A percentile compares a stretch with the other conserved stretches of the same genome.
phyloP scores from a whole-genome alignment of 2,329 filamentous ascomycete genomes.

The Ascochyta koolunga region DNA sequence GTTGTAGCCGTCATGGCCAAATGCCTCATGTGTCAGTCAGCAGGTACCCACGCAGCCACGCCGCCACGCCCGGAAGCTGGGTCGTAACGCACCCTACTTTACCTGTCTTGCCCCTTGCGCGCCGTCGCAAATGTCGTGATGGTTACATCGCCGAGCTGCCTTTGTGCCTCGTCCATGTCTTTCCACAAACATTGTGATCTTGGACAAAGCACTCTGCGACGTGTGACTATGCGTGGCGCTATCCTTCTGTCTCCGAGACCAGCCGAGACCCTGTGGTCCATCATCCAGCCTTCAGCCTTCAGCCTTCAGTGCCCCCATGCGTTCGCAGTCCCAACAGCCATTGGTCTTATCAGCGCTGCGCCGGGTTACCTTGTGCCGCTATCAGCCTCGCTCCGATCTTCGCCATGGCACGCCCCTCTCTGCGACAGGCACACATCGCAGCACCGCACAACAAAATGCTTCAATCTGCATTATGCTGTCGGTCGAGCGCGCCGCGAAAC shows the following conservation, averaged over 20 bases:
- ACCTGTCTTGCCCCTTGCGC: constrained; percentile 6
- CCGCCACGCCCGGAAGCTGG: constrained; percentile 9
- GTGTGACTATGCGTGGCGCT: background rate
- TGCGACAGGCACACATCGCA: constrained; percentile 7
- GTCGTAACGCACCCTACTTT: background rate
- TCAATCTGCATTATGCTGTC: no score
- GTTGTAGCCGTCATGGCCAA: constrained; percentile 14
- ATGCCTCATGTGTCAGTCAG: constrained; percentile 15
- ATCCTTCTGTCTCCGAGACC: constrained; percentile 28
- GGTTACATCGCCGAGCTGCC: constrained; percentile 10
- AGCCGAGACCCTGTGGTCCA: constrained; percentile 34
- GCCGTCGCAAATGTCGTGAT: constrained; percentile 13
- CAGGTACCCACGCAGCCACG: constrained; percentile 8
- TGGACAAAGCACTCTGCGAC: background rate
- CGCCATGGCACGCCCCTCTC: constrained; percentile 26
- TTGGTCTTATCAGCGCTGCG: constrained; percentile 42
- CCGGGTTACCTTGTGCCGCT: constrained; percentile 27
- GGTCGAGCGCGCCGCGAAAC: constrained; percentile 2
- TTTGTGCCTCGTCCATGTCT: background rate
- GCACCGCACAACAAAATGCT: constrained; percentile 2
- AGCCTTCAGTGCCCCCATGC: constrained; percentile 31
- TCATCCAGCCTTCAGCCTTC: background rate
- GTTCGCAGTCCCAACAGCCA: constrained; percentile 28
- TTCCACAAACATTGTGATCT: constrained; percentile 1
- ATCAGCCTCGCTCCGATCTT: constrained; percentile 33